These are phyloP conservation scores for Flaveria linearis DNA, from an alignment of 129 eudicot genomes.

Conservation along the genomic window DNA sequence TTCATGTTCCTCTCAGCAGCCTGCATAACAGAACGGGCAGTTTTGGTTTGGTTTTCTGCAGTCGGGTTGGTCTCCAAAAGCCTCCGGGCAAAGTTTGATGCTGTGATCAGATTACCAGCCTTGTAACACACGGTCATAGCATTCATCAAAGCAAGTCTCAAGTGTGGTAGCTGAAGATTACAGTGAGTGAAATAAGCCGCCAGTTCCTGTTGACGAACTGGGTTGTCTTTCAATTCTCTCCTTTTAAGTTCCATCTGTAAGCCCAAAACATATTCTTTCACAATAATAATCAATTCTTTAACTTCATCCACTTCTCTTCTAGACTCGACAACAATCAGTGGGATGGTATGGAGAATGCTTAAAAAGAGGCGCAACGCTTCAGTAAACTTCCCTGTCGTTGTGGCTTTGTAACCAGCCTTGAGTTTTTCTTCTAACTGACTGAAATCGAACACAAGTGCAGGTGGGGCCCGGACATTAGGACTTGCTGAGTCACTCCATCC, in stretches of 20 bases:
- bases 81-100: conserved; percentile 68
- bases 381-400: conserved; percentile 62
- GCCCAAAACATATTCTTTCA: conserved; percentile 63
- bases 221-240: conserved; percentile 55
- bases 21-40: conserved; percentile 64
- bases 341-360: conserved; percentile 64
- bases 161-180: conserved; percentile 66
- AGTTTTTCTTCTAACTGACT: conserved; percentile 66
- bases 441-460: conserved; percentile 62
- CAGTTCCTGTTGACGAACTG: conserved; percentile 67
- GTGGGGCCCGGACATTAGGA: conserved; percentile 76
- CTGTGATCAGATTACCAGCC: conserved; percentile 51
- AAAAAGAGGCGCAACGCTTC: conserved; percentile 59
- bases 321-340: conserved; percentile 65
- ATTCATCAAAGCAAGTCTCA: conserved; percentile 57
- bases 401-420: conserved; percentile 67
- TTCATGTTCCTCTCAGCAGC: conserved; percentile 75
- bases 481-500: conserved; percentile 70
- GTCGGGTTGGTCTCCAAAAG: conserved; percentile 70
- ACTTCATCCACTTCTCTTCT: conserved; percentile 78
- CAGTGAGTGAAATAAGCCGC: conserved; percentile 83
- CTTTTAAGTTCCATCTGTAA: conserved; percentile 74
- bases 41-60: conserved; percentile 55
- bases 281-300: conserved; percentile 57
- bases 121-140: conserved; percentile 67